These are phyloP conservation scores for Solioccasus polychromus DNA, from an alignment of 768 basidiomycete species.

Conservation along the genomic window DNA sequence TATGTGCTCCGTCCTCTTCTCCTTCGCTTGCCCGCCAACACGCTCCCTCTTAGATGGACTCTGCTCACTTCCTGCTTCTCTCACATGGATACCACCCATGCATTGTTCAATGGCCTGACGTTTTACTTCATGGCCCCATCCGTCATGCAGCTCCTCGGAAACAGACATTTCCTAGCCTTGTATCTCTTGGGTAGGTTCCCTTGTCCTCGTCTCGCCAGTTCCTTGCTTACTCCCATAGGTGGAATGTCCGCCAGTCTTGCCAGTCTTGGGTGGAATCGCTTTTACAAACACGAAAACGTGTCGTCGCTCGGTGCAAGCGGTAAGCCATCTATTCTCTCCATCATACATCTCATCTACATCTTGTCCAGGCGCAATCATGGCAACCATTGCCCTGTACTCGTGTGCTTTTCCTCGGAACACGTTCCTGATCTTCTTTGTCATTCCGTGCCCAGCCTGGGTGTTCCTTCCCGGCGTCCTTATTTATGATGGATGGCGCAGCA, in stretches of 20 bases:
- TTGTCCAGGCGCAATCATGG: slow-evolving; percentile 63
- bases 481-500: slow-evolving; percentile 34
- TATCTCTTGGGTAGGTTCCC: slow-evolving; percentile 62
- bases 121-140: slow-evolving; percentile 74
- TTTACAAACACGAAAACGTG: slow-evolving; percentile 26
- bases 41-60: slow-evolving; percentile 57
- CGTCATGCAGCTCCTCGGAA: slow-evolving; percentile 62
- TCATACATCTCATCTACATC: neutral
- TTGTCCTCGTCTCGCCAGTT: neutral
- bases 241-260: slow-evolving; percentile 55
- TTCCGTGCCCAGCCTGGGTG: slow-evolving; percentile 79
- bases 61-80: slow-evolving; percentile 70
- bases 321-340: slow-evolving; percentile 29
- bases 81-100: slow-evolving; percentile 56
- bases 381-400: slow-evolving; percentile 68
- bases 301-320: slow-evolving; percentile 72
- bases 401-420: slow-evolving; percentile 63
- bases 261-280: slow-evolving; percentile 45
- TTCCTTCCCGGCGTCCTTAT: slow-evolving; percentile 57
- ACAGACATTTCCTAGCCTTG: slow-evolving; percentile 62
- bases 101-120: slow-evolving; percentile 74
- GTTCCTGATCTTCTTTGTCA: slow-evolving; percentile 70
- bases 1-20: slow-evolving; percentile 31
- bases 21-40: neutral
- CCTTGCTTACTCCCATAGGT: slow-evolving; percentile 38